Conservation (phyloP, 2,329 filamentous ascomycete genomes). For the Aphanoascus verrucosus region DNA sequence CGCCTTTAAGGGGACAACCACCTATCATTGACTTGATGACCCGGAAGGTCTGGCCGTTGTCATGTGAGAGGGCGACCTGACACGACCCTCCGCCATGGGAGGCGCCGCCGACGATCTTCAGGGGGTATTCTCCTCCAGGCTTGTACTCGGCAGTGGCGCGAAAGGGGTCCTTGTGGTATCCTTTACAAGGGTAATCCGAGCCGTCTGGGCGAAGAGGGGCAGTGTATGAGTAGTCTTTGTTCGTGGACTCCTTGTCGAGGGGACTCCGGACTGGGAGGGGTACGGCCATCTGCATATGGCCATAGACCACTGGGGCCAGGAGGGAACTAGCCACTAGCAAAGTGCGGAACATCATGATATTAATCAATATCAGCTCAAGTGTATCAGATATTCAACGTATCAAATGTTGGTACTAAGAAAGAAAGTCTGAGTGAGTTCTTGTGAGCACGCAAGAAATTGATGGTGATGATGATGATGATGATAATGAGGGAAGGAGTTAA, state of each 20-base stretch:
- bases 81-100: slow-evolving; percentile 62
- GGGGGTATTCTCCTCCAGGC: slow-evolving; percentile 52
- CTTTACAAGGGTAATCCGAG: slow-evolving; percentile 67
- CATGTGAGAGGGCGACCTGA: slow-evolving; percentile 64
- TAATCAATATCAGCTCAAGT: neutral
- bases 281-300: slow-evolving; percentile 47
- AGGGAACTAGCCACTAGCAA: neutral
- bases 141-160: slow-evolving; percentile 50
- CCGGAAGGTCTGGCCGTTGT: slow-evolving; percentile 58
- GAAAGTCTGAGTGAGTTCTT: no score
- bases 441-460: no score
- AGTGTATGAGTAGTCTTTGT: slow-evolving; percentile 62
- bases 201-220: slow-evolving; percentile 50
- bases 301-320: neutral
- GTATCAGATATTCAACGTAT: no score
- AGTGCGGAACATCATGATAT: neutral
- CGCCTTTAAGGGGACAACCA: slow-evolving; percentile 42
- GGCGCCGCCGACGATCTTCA: slow-evolving; percentile 54
- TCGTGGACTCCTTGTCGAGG: slow-evolving; percentile 35
- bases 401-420: neutral
- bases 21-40: slow-evolving; percentile 56
- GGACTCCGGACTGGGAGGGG: slow-evolving; percentile 46
- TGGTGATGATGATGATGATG: no score
- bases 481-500: no score
- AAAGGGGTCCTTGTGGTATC: slow-evolving; percentile 47